Percentiles rank a stretch among this genome's conserved stretches.
phyloP scores from a whole-genome alignment of 2,329 filamentous ascomycete genomes.

The Pseudogymnoascus sp. region DNA sequence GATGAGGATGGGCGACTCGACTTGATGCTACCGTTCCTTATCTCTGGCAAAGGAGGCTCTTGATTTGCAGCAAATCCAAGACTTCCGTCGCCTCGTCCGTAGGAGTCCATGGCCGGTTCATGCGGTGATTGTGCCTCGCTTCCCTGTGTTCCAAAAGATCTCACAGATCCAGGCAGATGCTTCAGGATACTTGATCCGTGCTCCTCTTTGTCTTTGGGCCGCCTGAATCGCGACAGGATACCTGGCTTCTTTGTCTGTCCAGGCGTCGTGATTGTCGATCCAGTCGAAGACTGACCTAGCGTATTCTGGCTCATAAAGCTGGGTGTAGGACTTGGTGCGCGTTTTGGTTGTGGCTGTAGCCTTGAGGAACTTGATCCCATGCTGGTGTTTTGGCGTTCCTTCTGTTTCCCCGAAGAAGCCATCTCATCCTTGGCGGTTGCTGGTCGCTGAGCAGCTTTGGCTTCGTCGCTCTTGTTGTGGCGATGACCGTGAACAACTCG shows the following conservation, averaged over 20 bases:
- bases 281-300: not conserved
- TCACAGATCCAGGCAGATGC: slow-evolving; percentile 43
- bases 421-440: slow-evolving; percentile 34
- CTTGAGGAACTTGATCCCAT: slow-evolving; percentile 15
- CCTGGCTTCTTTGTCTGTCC: slow-evolving; percentile 29
- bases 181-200: slow-evolving; percentile 35
- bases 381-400: slow-evolving; percentile 35
- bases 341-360: slow-evolving; percentile 36
- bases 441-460: slow-evolving; percentile 50
- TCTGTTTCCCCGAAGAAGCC: slow-evolving; percentile 27
- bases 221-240: slow-evolving; percentile 24
- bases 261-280: slow-evolving; percentile 23
- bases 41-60: slow-evolving; percentile 17
- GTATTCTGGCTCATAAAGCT: slow-evolving; percentile 50
- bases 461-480: slow-evolving; percentile 63
- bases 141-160: slow-evolving; percentile 37
- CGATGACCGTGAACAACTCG: slow-evolving; percentile 55
- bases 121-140: not conserved
- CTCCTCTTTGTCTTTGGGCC: slow-evolving; percentile 47
- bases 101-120: slow-evolving; percentile 18
- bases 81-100: slow-evolving; percentile 25
- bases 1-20: not conserved
- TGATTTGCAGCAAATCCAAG: slow-evolving; percentile 13
- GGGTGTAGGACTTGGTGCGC: slow-evolving; percentile 74
- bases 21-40: slow-evolving; percentile 15